Conservation (phyloP, 2,329 filamentous ascomycete genomes). For the Orbilia brochopaga region DNA sequence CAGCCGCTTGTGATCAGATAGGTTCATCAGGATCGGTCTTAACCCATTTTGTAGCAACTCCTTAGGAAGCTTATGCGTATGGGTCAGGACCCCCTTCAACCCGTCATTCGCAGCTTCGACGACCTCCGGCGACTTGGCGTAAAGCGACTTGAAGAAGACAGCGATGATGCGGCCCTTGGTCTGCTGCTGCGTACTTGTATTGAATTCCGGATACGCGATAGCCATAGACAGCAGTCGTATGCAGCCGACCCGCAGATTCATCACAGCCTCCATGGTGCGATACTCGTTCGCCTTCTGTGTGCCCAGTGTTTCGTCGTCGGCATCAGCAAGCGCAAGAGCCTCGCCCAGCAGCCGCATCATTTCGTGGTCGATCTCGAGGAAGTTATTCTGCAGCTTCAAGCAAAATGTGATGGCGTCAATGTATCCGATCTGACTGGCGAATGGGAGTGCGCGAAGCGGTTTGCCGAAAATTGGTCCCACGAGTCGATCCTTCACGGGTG, state of each 20-base stretch:
- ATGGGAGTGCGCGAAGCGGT: conserved; percentile 87
- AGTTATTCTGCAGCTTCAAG: conserved; percentile 83
- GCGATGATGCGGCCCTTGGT: conserved; percentile 78
- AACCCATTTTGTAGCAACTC: conserved; percentile 93
- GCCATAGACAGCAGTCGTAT: conserved; percentile 91
- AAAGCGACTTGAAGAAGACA: conserved; percentile 97
- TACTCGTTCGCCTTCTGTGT: conserved; percentile 87
- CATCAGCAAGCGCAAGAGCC: conserved; percentile 89
- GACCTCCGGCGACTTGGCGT: conserved; percentile 88
- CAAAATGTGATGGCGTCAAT: conserved; percentile 98
- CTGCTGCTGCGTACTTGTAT: conserved; percentile 60
- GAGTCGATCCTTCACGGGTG: conserved; percentile 86
- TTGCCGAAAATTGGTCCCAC: conserved; percentile 95
- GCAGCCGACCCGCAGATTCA: conserved; percentile 88
- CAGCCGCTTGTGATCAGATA: conserved; percentile 90
- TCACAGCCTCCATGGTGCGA: conserved; percentile 91
- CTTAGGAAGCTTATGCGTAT: conserved; percentile 90
- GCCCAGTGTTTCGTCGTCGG: conserved; percentile 87
- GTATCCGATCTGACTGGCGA: conserved; percentile 94
- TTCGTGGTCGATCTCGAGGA: conserved; percentile 89
- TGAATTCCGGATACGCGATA: conserved; percentile 90
- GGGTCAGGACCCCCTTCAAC: conserved; percentile 81
- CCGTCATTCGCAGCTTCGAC: conserved; percentile 93
- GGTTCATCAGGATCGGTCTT: conserved; percentile 91
- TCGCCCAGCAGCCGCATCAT: conserved; percentile 90